phyloP scores from a whole-genome alignment of 1,284 basidiomycete genomes.

The Cryptococcus sp. region DNA sequence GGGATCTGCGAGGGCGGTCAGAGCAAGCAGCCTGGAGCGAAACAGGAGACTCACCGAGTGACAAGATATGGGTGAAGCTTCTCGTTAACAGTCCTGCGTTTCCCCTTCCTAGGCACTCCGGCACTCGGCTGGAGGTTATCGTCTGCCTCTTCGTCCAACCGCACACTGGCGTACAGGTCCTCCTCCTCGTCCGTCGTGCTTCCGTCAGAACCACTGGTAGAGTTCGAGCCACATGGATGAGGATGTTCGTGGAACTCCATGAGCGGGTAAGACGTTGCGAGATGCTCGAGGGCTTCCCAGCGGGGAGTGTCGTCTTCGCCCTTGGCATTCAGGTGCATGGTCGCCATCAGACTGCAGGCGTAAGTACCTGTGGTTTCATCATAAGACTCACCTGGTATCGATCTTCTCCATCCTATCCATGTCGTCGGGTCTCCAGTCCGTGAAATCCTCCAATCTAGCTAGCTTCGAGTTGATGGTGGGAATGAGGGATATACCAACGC shows the following conservation, averaged over 20 bases:
- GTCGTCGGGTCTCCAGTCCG: constrained; percentile 18
- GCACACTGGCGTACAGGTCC: constrained; percentile 12
- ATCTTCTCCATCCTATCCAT: neutral
- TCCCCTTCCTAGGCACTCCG: neutral
- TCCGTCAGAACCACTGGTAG: neutral
- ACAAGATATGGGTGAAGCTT: constrained; percentile 19
- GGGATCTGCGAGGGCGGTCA: constrained; percentile 12
- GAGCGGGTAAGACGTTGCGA: constrained; percentile 13
- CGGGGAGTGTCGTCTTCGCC: neutral
- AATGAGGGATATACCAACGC: constrained; percentile 16
- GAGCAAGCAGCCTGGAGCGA: neutral
- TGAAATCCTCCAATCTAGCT: constrained; percentile 20
- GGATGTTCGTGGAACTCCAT: constrained; percentile 18
- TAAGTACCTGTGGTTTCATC: neutral
- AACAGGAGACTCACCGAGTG: constrained; percentile 10
- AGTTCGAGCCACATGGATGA: constrained; percentile 6
- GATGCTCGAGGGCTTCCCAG: constrained; percentile 14
- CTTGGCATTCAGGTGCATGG: neutral
- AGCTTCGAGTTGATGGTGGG: constrained; percentile 13
- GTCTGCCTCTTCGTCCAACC: constrained; percentile 5
- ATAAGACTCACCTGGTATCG: constrained; percentile 1
- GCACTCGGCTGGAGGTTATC: neutral
- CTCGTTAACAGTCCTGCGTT: constrained; percentile 2
- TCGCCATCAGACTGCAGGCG: neutral
- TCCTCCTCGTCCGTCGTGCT: constrained; percentile 13